Base-by-base conservation (phyloP, 2,329 filamentous ascomycete species). In the Orbilia javanica region DNA sequence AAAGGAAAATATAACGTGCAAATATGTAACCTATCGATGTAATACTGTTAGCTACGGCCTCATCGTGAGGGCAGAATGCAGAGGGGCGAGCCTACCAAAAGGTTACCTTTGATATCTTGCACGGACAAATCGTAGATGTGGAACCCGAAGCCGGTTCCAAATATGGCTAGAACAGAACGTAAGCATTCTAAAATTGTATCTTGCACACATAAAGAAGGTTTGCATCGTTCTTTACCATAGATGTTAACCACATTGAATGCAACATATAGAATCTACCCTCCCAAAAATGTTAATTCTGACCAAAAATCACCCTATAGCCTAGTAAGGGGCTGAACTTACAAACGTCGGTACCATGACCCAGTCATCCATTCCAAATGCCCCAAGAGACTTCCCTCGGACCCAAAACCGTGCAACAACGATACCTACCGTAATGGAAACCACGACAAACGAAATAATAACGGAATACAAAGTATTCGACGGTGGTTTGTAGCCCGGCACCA, bases 1-100 rank as follows among this genome's bases (percentile, higher is more conserved):
- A 42, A 73, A 73, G 7, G 69, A 73, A 31, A 73, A 73, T 27
- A 73, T 73, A 4, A 73, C 69, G 55, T 73, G 69, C 4, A 73
- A 13, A n/a, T 73, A 73, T 11, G 69, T 66, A 10, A 73, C 69
- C 69, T 73, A 6, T 13, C 20, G n/a, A n/a, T n/a, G n/a, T 27
- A 8, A n/a, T 10, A 10, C 13, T 25, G 3, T 8, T 42, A 27
- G 5, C n/a, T 4, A 13, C 22, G 3, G 10, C 2, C 11, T 18
- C 0, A n/a, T 6, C 20, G 20, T 53, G 22, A 27, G 34, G 34
- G 34, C 10, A 10, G 25, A 8, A 20, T 7, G 15, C 2, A n/a
- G n/a, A 20, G 34, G 5, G 44, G 1, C 4, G 1, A 20, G 53
- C 69, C 15, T 60, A 73, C 69, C 6, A 73, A 13, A 18, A 73